phyloP scores from a whole-genome alignment of 208 protist species.

The Acanthamoeba sp. region DNA sequence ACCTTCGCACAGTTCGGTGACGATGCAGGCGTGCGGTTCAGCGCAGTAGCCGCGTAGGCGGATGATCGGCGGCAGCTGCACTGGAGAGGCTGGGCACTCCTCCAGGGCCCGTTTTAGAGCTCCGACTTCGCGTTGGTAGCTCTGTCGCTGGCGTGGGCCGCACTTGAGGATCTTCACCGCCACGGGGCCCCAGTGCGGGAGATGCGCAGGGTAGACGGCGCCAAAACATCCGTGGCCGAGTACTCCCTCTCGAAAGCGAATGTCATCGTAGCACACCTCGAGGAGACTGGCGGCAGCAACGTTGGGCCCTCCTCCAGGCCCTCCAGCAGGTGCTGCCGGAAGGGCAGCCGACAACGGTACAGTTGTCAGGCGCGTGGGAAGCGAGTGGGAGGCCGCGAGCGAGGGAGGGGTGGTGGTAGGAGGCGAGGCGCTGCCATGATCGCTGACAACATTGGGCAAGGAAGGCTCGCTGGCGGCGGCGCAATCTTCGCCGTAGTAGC shows the following conservation, averaged over 20 bases:
- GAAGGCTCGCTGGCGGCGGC: background rate
- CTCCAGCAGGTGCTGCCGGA: no score
- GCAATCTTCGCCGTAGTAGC: background rate
- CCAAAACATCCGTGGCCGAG: background rate
- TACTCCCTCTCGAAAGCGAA: background rate
- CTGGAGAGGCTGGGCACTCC: background rate
- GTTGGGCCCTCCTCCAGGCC: no score
- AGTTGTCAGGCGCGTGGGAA: background rate
- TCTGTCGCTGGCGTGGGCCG: background rate
- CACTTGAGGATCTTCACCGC: conserved; percentile 48
- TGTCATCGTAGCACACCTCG: background rate
- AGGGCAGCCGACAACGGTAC: no score
- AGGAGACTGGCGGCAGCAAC: no score
- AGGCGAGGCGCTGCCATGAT: background rate
- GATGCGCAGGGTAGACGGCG: background rate
- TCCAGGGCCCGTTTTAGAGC: background rate
- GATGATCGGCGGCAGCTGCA: background rate
- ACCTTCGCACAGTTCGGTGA: conserved; percentile 41
- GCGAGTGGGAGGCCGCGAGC: background rate
- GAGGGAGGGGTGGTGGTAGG: background rate
- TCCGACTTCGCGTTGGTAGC: background rate
- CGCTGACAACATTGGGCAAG: no score
- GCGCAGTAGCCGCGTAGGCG: conserved; percentile 1
- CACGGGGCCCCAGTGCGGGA: background rate
- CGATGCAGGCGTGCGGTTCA: background rate